These are phyloP conservation scores for Cyclotella choctawhatcheeana DNA, from an alignment of 108 stramenopile species.

Conservation along the genomic window DNA sequence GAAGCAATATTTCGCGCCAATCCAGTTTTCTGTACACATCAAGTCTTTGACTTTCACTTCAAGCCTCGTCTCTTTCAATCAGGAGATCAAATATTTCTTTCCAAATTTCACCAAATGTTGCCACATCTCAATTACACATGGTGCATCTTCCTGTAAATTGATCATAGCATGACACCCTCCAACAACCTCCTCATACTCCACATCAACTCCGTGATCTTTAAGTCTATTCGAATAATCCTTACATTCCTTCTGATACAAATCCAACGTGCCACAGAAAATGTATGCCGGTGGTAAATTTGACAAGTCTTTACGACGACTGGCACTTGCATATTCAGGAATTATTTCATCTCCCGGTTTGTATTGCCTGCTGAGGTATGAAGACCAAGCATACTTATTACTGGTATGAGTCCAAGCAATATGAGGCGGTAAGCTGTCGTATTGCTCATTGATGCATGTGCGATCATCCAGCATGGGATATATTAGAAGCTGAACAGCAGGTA, in stretches of 20 bases:
- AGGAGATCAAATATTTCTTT: too few species aligned
- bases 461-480: constrained; percentile 48
- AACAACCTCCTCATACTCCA: constrained; percentile 21
- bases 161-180: constrained; percentile 41
- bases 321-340: constrained; percentile 29
- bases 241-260: constrained; percentile 38
- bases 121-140: too few species aligned
- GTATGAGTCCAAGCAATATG: constrained; percentile 37
- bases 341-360: constrained; percentile 16
- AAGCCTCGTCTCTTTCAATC: too few species aligned
- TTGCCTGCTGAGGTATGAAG: constrained; percentile 19
- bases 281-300: constrained; percentile 38
- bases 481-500: constrained; percentile 34
- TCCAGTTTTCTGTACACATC: too few species aligned
- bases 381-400: constrained; percentile 39
- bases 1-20: too few species aligned
- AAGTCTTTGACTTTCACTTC: too few species aligned
- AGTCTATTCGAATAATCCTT: constrained; percentile 26
- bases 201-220: constrained; percentile 20
- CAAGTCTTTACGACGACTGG: constrained; percentile 25
- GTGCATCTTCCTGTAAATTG: too few species aligned
- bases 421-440: constrained; percentile 4
- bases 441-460: constrained; percentile 28
- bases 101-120: too few species aligned
- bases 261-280: constrained; percentile 27